Percentiles rank a stretch among this genome's conserved stretches.
Conservation (phyloP, 2,329 filamentous ascomycete genomes). For the Trichoderma atroviride region DNA sequence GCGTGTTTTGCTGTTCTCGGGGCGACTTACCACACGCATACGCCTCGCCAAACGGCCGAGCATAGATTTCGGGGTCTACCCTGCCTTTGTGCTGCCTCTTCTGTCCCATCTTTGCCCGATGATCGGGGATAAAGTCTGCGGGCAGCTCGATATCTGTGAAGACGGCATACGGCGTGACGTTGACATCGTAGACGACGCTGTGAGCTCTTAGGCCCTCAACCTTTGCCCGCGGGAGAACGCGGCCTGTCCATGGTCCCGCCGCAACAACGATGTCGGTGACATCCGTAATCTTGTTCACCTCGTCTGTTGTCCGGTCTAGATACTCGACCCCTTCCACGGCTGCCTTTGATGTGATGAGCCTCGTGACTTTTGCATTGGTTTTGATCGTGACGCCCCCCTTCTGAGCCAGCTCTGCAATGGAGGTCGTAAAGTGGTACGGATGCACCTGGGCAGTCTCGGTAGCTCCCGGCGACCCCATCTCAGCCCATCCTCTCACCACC, state of each 20-base stretch:
- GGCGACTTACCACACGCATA: slow-evolving; percentile 77
- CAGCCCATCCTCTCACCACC: slow-evolving; percentile 69
- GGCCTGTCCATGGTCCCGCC: slow-evolving; percentile 66
- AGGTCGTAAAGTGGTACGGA: slow-evolving; percentile 84
- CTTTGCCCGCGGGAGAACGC: slow-evolving; percentile 59
- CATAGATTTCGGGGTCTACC: slow-evolving; percentile 91
- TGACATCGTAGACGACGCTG: slow-evolving; percentile 65
- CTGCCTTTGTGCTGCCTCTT: slow-evolving; percentile 59
- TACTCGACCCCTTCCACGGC: slow-evolving; percentile 65
- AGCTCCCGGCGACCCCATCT: slow-evolving; percentile 72
- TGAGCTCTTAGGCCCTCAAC: slow-evolving; percentile 64
- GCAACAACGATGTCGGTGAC: slow-evolving; percentile 60
- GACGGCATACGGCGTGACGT: slow-evolving; percentile 73
- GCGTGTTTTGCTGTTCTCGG: background rate
- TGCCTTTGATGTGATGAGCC: slow-evolving; percentile 59
- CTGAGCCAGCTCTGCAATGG: slow-evolving; percentile 75
- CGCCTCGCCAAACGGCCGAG: slow-evolving; percentile 82
- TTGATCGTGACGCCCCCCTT: slow-evolving; percentile 69
- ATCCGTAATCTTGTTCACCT: slow-evolving; percentile 42
- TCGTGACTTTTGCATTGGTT: slow-evolving; percentile 67
- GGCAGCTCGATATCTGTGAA: slow-evolving; percentile 87
- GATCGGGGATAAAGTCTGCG: slow-evolving; percentile 59
- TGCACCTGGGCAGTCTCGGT: slow-evolving; percentile 91
- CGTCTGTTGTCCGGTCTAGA: slow-evolving; percentile 50
- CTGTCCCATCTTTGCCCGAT: slow-evolving; percentile 51